A percentile compares a stretch with the other conserved stretches of the same genome.
phyloP scores from a whole-genome alignment of 176 grass and related monocot genomes.

The Puya raimondii region DNA sequence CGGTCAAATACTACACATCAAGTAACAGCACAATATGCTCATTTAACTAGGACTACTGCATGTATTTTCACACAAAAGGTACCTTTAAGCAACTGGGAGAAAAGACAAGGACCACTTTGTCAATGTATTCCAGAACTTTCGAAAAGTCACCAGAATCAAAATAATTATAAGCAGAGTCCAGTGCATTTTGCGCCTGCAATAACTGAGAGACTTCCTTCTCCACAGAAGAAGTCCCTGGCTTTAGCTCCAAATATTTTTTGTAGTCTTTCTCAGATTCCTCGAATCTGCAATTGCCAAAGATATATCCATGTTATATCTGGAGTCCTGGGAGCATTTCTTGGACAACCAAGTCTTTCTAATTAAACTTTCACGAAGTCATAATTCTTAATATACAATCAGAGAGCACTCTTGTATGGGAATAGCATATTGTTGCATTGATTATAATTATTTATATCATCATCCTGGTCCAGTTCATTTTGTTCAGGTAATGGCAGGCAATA shows the following conservation, averaged over 20 bases:
- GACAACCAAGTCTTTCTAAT: too few species aligned
- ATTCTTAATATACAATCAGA: too few species aligned
- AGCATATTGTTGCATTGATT: too few species aligned
- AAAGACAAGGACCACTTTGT: constrained; percentile 89
- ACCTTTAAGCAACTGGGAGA: constrained; percentile 89
- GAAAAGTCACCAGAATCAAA: constrained; percentile 66
- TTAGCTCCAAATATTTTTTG: constrained; percentile 61
- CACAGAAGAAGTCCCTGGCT: constrained; percentile 41
- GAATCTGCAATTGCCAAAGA: constrained; percentile 10
- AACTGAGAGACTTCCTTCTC: constrained; percentile 88
- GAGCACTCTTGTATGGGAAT: too few species aligned
- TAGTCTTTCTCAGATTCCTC: constrained; percentile 66
- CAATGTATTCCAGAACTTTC: constrained; percentile 83
- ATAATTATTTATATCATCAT: too few species aligned
- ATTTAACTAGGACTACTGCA: constrained; percentile 1
- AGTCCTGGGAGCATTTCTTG: constrained; percentile 9
- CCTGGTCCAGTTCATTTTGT: too few species aligned
- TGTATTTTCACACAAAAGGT: constrained; percentile 5
- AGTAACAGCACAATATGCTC: not conserved
- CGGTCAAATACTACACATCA: not conserved
- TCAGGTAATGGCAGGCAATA: too few species aligned
- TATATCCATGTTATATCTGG: constrained; percentile 17
- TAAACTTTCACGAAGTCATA: too few species aligned
- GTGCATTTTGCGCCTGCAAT: constrained; percentile 63
- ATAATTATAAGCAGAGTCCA: constrained; percentile 59